Percentiles rank a stretch among this genome's conserved stretches.
These are phyloP conservation scores for Jamesozyma spencerorum DNA, from an alignment of 805 yeast genomes.

Conservation along the genomic window DNA sequence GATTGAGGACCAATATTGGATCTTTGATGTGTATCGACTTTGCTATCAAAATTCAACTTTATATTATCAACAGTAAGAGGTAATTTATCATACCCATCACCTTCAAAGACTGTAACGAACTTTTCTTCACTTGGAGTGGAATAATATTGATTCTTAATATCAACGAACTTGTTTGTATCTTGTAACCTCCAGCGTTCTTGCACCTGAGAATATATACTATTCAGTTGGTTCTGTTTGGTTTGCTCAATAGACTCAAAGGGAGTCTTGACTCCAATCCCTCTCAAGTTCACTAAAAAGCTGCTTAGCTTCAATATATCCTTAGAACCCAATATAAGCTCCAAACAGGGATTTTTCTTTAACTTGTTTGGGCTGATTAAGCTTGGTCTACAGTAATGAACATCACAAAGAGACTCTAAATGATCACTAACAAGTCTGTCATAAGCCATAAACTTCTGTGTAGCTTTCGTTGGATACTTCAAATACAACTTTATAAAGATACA, in stretches of 20 bases:
- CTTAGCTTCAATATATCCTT: slow-evolving; percentile 1
- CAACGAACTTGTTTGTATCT: too few relatives aligned
- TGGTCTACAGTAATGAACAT: slow-evolving; percentile 3
- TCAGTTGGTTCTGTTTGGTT: not conserved
- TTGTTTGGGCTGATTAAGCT: not conserved
- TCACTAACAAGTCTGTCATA: not conserved
- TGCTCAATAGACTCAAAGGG: not conserved
- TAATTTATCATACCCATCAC: not conserved
- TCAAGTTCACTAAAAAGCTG: slow-evolving; percentile 1
- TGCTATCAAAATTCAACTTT: not conserved
- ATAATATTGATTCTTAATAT: not conserved
- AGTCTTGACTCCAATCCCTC: not conserved
- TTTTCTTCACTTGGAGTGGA: not conserved
- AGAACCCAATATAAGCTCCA: slow-evolving; percentile 2
- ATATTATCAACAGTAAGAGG: not conserved
- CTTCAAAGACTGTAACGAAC: not conserved
- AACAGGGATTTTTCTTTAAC: not conserved
- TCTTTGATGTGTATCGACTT: not conserved
- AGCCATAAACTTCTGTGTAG: not conserved
- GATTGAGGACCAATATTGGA: not conserved
- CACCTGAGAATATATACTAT: not conserved
- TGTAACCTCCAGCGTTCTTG: not conserved
- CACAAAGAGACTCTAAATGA: not conserved
- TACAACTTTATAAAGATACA: slow-evolving; percentile 1
- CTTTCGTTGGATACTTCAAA: slow-evolving; percentile 1